Evolutionary conservation across 2,329 filamentous ascomycete species (phyloP), one percentile per base, ranked within the genome.

Genomic region (Phialemoniopsis sp.): DNA sequence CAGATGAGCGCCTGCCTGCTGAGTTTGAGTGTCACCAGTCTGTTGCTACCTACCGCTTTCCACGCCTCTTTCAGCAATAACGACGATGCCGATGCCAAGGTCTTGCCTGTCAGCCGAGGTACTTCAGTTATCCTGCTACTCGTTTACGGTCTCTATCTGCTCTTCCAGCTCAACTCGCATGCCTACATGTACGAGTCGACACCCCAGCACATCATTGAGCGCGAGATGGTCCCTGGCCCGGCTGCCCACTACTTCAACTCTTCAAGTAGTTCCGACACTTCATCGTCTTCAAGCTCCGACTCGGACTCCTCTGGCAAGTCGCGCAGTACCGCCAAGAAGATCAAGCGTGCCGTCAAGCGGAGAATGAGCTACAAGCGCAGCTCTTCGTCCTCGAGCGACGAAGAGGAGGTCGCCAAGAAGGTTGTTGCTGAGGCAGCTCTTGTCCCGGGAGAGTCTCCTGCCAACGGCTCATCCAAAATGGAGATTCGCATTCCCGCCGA

Each of bases 101-200:
- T 85, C 0, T 60, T 91, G 32, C 76, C 84, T 53, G 82, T 91
- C 53, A 89, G 85, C 57, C 80, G 87, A 37, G 85, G 85, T 39
- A 89, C 86, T 2, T 87, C 85, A 52, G 73, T 91, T 32, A 80
- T 90, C 32, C 71, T 90, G 2, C 66, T 91, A 2, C 56, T 86
- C 19, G 80, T 88, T 13, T 91, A 91, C 55, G 73, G 70, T 15
- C 73, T 81, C 38, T 91, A 90, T 49, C 76, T 91, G 5, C 65
- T 83, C 46, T 89, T 90, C 59, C 86, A 90, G 59, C 73, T 91
- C 36, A 85, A 82, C 50, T 80, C 84, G 1, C 84, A 86, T 53
- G 66, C 67, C 29, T 69, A 73, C 29, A 80, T 87, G 62, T 87
- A 86, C 63, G 79, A 80, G 53, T 81, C 82, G 44, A 86, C 80